Conservation (phyloP, 2,329 filamentous ascomycete genomes). For the Aureobasidium musti region DNA sequence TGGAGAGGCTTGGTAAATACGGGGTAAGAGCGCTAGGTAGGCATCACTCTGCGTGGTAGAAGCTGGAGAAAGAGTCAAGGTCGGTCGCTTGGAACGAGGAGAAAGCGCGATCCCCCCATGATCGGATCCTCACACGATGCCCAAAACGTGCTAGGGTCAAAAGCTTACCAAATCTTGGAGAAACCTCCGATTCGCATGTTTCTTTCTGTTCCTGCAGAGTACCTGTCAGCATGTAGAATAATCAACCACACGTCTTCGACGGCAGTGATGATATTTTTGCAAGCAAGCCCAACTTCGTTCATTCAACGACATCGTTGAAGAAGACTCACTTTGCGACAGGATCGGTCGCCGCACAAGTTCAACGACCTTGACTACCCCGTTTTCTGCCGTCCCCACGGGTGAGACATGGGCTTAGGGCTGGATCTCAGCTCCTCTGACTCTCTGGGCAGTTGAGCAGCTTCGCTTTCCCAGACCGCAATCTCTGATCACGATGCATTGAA, state of each 20-base stretch:
- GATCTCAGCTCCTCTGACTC: background rate
- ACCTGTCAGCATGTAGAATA: background rate
- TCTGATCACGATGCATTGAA: background rate
- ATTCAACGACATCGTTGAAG: background rate
- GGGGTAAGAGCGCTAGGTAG: background rate
- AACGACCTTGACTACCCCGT: background rate
- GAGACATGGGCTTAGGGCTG: constrained; percentile 5
- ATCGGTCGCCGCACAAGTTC: background rate
- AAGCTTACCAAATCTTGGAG: background rate
- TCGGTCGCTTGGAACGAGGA: background rate
- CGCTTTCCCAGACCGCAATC: background rate
- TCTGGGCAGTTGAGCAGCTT: background rate
- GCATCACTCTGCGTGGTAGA: background rate
- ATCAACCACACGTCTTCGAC: background rate
- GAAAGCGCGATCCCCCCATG: background rate
- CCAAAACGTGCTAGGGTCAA: background rate
- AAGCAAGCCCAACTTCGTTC: background rate
- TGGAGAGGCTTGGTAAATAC: background rate
- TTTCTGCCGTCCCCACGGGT: background rate
- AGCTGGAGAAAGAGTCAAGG: background rate
- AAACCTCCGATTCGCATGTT: background rate
- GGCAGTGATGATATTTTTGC: no score
- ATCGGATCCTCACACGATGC: background rate
- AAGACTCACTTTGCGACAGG: background rate
- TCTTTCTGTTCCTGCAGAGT: constrained; percentile 15